Base-by-base conservation (phyloP, 1,284 basidiomycete genomes). In the Apiotrichum sp. region DNA sequence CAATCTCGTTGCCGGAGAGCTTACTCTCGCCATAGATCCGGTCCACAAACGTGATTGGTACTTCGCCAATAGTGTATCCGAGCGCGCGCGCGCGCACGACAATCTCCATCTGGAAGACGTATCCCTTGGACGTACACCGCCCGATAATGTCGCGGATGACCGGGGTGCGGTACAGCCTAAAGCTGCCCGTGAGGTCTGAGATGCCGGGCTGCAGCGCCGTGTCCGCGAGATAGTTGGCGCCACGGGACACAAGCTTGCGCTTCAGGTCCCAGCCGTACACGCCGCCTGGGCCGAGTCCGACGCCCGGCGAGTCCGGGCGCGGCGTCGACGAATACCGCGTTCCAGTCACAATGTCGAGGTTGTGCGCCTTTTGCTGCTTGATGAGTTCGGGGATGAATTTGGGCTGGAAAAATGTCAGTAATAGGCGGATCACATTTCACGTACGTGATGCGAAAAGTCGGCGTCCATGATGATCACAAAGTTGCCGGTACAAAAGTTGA, bases 71-170 rank as follows among this genome's bases (percentile, higher is more conserved):
- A 5, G 81, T 83, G 76, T 90, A 93, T 6, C 88, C 89, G 50
- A 88, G 77, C 1, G 87, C 83, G 47, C 85, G 81, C 2, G 91
- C 91, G 4, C 91, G 84, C 32, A 92, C 91, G 81, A 93, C 91
- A 83, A 93, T 93, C 75, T 95, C 91, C 91, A 95, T 95, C 78
- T 95, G 91, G 80, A 95, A 93, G 13, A 95, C 91, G 68, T 93
- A 95, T 3, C 91, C 91, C 63, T 88, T 88, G 14, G 88, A 90
- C 59, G 86, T 83, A 7, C 87, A 90, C 62, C 86, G 80, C 5
- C 84, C 81, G 66, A 95, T 93, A 66, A 95, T 87, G 64, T 88
- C 84, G 51, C 82, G 82, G 56, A 95, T 80, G 5, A 89, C 89
- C 1, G 81, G 80, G 13, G 84, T 75, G 45, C 87, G 84, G 73